A percentile compares a stretch with the other conserved stretches of the same genome.
Evolutionary conservation across 2,329 filamentous ascomycete genomes (phyloP).

Genomic region (Basipetospora chlamydospora): DNA sequence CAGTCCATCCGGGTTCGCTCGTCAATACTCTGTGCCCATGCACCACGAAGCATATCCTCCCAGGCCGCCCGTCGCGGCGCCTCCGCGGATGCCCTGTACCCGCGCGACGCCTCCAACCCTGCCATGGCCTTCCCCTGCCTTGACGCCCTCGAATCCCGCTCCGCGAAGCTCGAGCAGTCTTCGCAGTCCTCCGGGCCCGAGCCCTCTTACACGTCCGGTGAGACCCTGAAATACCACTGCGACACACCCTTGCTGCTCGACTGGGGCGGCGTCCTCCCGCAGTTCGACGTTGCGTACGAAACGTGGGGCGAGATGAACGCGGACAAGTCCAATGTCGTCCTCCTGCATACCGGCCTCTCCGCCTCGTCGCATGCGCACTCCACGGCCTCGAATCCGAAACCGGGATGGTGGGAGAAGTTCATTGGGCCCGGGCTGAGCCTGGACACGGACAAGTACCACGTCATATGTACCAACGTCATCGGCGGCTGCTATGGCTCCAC

Average conservation of each 20-base stretch:
- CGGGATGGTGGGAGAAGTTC: constrained; percentile 98
- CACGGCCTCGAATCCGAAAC: constrained; percentile 70
- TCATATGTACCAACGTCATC: constrained; percentile 94
- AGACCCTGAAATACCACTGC: constrained; percentile 66
- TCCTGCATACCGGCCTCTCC: constrained; percentile 85
- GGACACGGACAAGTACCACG: constrained; percentile 80
- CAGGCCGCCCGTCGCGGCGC: constrained; percentile 2
- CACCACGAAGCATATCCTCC: constrained; percentile 1
- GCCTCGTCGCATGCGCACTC: constrained; percentile 96
- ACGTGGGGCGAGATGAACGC: constrained; percentile 74
- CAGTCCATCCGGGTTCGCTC: neutral
- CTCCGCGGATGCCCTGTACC: constrained; percentile 3
- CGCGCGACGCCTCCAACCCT: constrained; percentile 59
- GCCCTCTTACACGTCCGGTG: constrained; percentile 82
- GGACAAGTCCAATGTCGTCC: constrained; percentile 74
- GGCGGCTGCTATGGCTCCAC: constrained; percentile 95
- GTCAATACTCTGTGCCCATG: neutral
- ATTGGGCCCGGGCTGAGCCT: constrained; percentile 76
- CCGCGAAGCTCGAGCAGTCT: constrained; percentile 48
- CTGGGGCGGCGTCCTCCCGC: constrained; percentile 84
- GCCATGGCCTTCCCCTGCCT: constrained; percentile 84
- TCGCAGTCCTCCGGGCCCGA: constrained; percentile 62
- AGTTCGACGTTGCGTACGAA: constrained; percentile 86
- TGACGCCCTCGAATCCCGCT: constrained; percentile 66
- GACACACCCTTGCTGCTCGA: constrained; percentile 66